These are phyloP conservation scores for Chaetomium olivaceum DNA, from an alignment of 2,329 filamentous ascomycete species.

Conservation along the genomic window DNA sequence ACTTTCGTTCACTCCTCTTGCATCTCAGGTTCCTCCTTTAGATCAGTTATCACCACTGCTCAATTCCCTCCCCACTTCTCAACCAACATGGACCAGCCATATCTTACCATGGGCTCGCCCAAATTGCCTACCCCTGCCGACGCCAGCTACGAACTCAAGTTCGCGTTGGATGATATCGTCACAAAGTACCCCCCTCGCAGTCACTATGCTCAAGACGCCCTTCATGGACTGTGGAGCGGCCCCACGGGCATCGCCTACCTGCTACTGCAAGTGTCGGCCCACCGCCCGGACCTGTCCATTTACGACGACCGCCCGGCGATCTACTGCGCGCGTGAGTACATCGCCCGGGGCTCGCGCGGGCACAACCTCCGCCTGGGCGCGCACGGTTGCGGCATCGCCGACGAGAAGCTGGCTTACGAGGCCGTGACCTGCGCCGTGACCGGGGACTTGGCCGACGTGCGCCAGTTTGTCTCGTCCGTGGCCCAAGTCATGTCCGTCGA, in stretches of 20 bases:
- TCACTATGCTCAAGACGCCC: conserved; percentile 38
- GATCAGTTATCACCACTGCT: no score
- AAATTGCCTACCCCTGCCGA: conserved; percentile 31
- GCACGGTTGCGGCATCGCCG: conserved; percentile 50
- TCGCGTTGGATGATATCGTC: conserved; percentile 43
- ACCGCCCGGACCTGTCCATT: conserved; percentile 47
- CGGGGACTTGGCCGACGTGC: conserved; percentile 42
- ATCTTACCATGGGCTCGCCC: conserved; percentile 40
- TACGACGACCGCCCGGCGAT: conserved; percentile 43
- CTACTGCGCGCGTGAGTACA: conserved; percentile 52
- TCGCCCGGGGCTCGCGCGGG: conserved; percentile 42
- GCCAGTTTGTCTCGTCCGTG: conserved; percentile 45
- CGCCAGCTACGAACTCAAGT: conserved; percentile 36
- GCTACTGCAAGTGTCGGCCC: conserved; percentile 50
- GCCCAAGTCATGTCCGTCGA: conserved; percentile 43
- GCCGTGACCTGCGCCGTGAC: conserved; percentile 49
- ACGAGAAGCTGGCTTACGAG: conserved; percentile 50
- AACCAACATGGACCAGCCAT: conserved; percentile 23
- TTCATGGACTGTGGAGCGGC: conserved; percentile 54
- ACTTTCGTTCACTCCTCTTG: no score
- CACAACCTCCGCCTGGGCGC: conserved; percentile 41
- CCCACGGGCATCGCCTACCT: conserved; percentile 59
- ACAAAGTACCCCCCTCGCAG: conserved; percentile 41
- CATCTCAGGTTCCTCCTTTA: no score
- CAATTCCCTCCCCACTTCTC: no score